These are phyloP conservation scores for Fraxinus dipetala DNA, from an alignment of 305 asterid species.

Conservation along the genomic window DNA sequence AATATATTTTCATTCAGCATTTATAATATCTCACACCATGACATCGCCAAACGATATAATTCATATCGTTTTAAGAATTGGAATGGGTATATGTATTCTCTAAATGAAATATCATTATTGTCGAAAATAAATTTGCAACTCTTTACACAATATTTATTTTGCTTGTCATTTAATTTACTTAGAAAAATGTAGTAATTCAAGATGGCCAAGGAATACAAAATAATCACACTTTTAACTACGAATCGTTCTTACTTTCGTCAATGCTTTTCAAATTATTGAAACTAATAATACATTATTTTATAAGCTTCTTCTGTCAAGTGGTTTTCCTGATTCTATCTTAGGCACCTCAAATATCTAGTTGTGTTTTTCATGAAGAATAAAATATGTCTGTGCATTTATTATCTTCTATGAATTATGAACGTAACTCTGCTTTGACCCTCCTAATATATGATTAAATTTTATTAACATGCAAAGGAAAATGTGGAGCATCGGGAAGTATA, in stretches of 20 bases:
- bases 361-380: not conserved
- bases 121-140: not conserved
- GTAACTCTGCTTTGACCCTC: not conserved
- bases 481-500: not conserved
- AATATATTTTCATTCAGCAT: not conserved
- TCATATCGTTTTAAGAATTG: not conserved
- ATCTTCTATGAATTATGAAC: not conserved
- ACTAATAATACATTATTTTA: not conserved
- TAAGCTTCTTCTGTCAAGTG: not conserved
- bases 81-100: not conserved
- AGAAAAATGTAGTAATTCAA: not conserved
- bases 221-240: not conserved
- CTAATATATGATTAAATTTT: not conserved
- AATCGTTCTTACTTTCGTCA: not conserved
- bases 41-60: not conserved
- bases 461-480: conserved; percentile 6
- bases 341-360: not conserved
- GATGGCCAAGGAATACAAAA: not conserved
- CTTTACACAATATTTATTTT: not conserved
- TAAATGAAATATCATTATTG: not conserved
- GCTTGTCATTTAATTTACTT: not conserved
- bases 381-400: not conserved
- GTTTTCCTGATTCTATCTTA: not conserved
- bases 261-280: not conserved
- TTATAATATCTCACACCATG: not conserved